These are phyloP conservation scores for Acanthamoeba sp. DNA, from an alignment of 208 protist species.

Conservation along the genomic window DNA sequence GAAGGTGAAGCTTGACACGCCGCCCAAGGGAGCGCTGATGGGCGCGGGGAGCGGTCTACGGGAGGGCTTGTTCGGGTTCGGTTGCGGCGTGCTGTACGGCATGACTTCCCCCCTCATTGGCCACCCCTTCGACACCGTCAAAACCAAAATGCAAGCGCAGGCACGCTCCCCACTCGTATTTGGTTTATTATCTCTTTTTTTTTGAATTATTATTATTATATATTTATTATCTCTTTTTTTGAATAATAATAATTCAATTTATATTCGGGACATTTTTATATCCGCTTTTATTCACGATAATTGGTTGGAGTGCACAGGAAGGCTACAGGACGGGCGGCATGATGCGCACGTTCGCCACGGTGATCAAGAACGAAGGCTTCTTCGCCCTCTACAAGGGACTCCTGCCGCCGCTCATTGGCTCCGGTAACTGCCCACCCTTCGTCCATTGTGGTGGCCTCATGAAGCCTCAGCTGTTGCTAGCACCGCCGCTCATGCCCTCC, in stretches of 20 bases:
- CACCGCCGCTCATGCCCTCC: too few relatives aligned
- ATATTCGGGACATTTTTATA: too few relatives aligned
- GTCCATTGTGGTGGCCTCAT: too few relatives aligned
- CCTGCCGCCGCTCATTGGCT: conserved; percentile 73
- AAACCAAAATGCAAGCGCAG: conserved; percentile 79
- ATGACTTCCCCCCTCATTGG: conserved; percentile 75
- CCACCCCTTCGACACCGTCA: conserved; percentile 77
- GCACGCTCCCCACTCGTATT: neutral
- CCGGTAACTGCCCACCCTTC: neutral
- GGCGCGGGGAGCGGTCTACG: conserved; percentile 1
- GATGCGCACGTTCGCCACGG: conserved; percentile 37
- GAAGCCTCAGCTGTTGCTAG: too few relatives aligned
- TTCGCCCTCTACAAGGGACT: conserved; percentile 79
- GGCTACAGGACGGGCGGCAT: conserved; percentile 70
- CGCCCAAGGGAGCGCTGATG: conserved; percentile 68
- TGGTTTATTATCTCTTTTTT: neutral
- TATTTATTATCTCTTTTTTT: conserved; percentile 11
- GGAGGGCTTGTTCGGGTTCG: conserved; percentile 73
- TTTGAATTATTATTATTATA: neutral
- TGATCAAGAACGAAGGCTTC: conserved; percentile 77
- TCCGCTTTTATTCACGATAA: neutral
- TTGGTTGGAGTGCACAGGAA: neutral
- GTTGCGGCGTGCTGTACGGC: conserved; percentile 76
- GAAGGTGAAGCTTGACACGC: neutral
- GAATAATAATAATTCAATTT: too few relatives aligned